These are phyloP conservation scores for Acanthamoeba divionensis DNA, from an alignment of 208 protist genomes.

Conservation along the genomic window DNA sequence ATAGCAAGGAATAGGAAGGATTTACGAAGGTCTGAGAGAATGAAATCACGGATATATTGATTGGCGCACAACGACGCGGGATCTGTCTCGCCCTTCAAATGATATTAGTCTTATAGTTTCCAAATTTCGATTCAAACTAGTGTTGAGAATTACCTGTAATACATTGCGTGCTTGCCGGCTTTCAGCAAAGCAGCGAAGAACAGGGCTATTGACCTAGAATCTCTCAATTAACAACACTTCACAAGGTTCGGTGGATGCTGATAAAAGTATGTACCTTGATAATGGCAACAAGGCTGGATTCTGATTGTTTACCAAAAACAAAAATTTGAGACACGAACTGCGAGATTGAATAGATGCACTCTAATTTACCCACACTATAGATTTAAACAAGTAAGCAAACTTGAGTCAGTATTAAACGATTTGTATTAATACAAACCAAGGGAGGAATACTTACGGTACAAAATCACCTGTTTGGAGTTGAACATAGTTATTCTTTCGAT, in stretches of 20 bases:
- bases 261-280: conserved; percentile 13
- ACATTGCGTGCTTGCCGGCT: neutral
- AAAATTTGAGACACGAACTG: conserved; percentile 51
- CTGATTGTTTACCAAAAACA: neutral
- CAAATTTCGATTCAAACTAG: neutral
- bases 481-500: conserved; percentile 88
- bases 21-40: conserved; percentile 16
- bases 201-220: neutral
- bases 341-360: conserved; percentile 10
- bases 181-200: neutral
- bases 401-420: too few species aligned
- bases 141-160: neutral
- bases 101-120: neutral
- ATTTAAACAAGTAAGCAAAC: neutral
- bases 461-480: conserved; percentile 70
- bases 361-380: conserved; percentile 8
- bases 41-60: neutral
- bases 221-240: neutral
- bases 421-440: neutral
- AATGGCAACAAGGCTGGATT: conserved; percentile 40
- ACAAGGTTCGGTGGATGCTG: neutral
- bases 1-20: neutral
- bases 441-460: conserved; percentile 13
- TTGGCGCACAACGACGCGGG: neutral
- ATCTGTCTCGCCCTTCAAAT: neutral